Base-by-base conservation (phyloP, 2,329 filamentous ascomycete species). In the Cercospora sp. region DNA sequence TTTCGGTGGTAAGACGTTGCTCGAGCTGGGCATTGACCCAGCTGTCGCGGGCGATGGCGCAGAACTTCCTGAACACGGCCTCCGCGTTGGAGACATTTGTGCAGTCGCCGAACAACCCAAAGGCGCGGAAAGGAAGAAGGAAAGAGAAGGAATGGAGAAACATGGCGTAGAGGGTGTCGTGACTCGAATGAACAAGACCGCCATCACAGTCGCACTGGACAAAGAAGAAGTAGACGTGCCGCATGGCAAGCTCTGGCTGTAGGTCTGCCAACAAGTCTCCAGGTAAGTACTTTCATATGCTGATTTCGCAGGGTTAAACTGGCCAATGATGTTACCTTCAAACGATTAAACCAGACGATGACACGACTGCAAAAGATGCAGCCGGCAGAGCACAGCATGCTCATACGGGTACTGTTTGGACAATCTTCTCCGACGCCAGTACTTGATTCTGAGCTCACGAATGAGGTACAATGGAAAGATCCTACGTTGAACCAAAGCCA, bases 1-100 rank as follows among this genome's bases (percentile, higher is more conserved):
- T 0, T 84, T 97, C 42, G 95, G 94, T 16, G 95, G 95, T n/a
- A 91, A 93, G 71, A 93, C 92, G 0, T 90, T 99, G 1, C 82
- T 97, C 3, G 94, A 97, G 78, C 88, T 99, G 5, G 83, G 82
- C 16, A 83, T 88, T 0, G 94, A 97, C 75, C 81, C 87, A n/a
- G 91, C 93, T 0, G 86, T 90, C 1, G 84, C 86, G 3, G 79
- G 77, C 55, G 60, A 65, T 45, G 78, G 76, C 20, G 78, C 76
- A 53, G 76, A 80, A 4, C 81, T 94, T 20, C 89, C 90, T 1
- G 90, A 92, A 77, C 91, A 94, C 82, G 91, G 91, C 28, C 82
- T 95, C 62, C 85, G 91, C 2, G 85, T 88, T 0, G 92, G 92
- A 1, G 92, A 95, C 78, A 91, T 95, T 68, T 91, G 94, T 23